Conservation (phyloP, 2,329 filamentous ascomycete genomes). For the Hypoxylon sp. region DNA sequence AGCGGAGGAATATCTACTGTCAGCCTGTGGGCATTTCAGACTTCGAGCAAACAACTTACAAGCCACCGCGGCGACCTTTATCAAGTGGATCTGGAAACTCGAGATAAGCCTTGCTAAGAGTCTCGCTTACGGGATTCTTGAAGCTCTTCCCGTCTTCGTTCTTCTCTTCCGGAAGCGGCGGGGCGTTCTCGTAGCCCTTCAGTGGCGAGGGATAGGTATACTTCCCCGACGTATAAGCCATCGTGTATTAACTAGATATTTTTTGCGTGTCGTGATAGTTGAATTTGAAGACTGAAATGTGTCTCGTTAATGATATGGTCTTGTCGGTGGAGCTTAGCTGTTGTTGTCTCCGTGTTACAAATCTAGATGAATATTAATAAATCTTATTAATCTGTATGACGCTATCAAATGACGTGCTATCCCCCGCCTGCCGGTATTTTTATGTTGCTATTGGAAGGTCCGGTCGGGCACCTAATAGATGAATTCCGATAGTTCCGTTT, state of each 20-base stretch:
- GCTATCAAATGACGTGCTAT: constrained; percentile 35
- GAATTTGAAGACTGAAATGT: not conserved
- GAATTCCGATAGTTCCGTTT: constrained; percentile 17
- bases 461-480: constrained; percentile 6
- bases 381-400: constrained; percentile 19
- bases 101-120: constrained; percentile 78
- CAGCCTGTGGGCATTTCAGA: not conserved
- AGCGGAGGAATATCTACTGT: not conserved
- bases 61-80: constrained; percentile 77
- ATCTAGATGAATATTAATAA: not conserved
- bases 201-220: constrained; percentile 69
- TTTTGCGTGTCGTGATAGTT: not conserved
- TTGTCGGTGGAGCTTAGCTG: not conserved
- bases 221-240: constrained; percentile 53
- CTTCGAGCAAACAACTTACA: constrained; percentile 63
- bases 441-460: constrained; percentile 18
- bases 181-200: constrained; percentile 69
- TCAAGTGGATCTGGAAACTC: constrained; percentile 78
- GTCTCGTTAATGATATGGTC: not conserved
- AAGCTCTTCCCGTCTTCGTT: constrained; percentile 83
- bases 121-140: constrained; percentile 71
- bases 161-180: constrained; percentile 70
- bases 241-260: constrained; percentile 50
- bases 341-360: not conserved
- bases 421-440: constrained; percentile 27